phyloP scores from a whole-genome alignment of 108 stramenopile genomes.

The Cyclotella kingstonii region DNA sequence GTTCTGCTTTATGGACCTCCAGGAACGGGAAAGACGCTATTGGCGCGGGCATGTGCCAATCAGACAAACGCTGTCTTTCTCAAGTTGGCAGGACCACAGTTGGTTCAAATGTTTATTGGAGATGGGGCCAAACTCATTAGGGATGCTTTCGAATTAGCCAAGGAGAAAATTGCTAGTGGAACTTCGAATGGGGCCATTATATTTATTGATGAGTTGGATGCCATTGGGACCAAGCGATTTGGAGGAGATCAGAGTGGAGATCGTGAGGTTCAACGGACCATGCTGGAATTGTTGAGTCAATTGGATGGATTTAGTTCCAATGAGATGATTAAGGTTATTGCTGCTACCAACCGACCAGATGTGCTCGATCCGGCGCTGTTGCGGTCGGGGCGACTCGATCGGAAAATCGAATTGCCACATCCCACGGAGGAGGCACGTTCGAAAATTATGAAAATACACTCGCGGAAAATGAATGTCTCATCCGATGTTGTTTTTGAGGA shows the following conservation, averaged over 20 bases:
- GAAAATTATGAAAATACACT: conserved; percentile 94
- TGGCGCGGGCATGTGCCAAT: conserved; percentile 99
- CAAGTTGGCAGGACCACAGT: conserved; percentile 97
- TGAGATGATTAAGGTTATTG: conserved; percentile 99
- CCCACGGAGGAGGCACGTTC: conserved; percentile 94
- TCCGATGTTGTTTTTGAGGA: conserved; percentile 95
- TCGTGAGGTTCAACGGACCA: conserved; percentile 99
- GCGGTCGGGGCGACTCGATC: conserved; percentile 95
- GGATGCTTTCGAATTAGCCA: conserved; percentile 98
- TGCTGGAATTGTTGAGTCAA: conserved; percentile 98
- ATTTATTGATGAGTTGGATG: conserved; percentile 99
- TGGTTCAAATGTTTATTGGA: conserved; percentile 99
- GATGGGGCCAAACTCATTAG: conserved; percentile 99
- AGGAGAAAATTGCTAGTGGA: conserved; percentile 89
- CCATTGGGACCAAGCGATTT: conserved; percentile 98
- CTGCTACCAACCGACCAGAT: conserved; percentile 98
- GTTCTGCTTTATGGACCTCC: conserved; percentile 96
- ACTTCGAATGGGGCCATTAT: conserved; percentile 83
- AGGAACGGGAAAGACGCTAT: conserved; percentile 98
- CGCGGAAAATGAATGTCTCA: conserved; percentile 89
- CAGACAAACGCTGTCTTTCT: conserved; percentile 99
- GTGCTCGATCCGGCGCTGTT: conserved; percentile 97
- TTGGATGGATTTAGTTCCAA: conserved; percentile 96
- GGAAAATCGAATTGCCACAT: conserved; percentile 99
- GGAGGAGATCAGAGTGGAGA: conserved; percentile 98